These are phyloP conservation scores for Nakazawaea ernobii DNA, from an alignment of 805 yeast species.

Conservation along the genomic window DNA sequence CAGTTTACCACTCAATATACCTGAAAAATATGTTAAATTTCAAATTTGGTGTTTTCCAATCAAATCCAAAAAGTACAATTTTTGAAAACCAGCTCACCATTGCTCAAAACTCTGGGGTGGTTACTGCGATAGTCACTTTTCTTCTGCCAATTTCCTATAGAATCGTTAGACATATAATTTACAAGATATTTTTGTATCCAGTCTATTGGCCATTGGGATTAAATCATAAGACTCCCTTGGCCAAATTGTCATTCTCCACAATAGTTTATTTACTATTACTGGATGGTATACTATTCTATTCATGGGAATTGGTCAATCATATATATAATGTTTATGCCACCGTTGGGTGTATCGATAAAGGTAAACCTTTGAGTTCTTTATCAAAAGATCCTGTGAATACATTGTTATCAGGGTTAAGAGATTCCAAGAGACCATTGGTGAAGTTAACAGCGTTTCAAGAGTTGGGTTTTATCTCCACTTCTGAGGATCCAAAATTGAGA, in stretches of 20 bases:
- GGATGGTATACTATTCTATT: conserved; percentile 29
- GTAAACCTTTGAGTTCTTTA: conserved; percentile 52
- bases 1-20: conserved; percentile 43
- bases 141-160: conserved; percentile 34
- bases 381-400: conserved; percentile 61
- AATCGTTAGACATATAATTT: conserved; percentile 35
- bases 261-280: conserved; percentile 25
- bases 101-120: conserved; percentile 31
- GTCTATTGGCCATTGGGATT: conserved; percentile 26
- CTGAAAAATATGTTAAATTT: conserved; percentile 52
- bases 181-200: conserved; percentile 29
- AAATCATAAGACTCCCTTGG: conserved; percentile 36
- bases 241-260: conserved; percentile 26
- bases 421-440: conserved; percentile 38
- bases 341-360: conserved; percentile 67
- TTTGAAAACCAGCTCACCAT: conserved; percentile 21
- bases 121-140: conserved; percentile 24
- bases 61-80: conserved; percentile 29
- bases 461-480: conserved; percentile 55
- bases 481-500: conserved; percentile 42
- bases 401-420: conserved; percentile 56
- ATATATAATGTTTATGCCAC: conserved; percentile 61
- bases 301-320: conserved; percentile 54
- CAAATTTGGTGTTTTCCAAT: conserved; percentile 33
- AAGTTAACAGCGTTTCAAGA: conserved; percentile 73